Conservation (phyloP, 1,284 basidiomycete genomes). For the Marasmius tenuissimus region DNA sequence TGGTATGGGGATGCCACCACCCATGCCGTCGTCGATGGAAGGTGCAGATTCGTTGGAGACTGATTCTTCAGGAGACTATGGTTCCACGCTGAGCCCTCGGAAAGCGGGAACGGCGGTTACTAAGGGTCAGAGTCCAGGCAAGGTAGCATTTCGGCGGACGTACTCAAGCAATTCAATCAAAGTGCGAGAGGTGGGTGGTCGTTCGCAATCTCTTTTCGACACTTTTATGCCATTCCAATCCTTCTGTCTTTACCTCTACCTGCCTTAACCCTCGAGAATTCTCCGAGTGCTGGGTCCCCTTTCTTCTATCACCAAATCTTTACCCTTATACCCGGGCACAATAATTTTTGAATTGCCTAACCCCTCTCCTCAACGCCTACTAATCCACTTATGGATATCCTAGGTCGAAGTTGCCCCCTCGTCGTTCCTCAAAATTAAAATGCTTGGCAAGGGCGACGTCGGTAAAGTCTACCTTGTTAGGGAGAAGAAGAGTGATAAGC, state of each 20-base stretch:
- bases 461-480: slow-evolving; percentile 94
- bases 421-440: slow-evolving; percentile 93
- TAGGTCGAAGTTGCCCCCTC: slow-evolving; percentile 89
- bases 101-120: slow-evolving; percentile 47
- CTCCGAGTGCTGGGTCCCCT: too few relatives aligned
- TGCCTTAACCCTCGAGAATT: too few relatives aligned
- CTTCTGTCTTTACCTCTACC: too few relatives aligned
- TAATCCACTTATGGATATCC: slow-evolving; percentile 9
- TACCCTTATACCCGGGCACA: too few relatives aligned
- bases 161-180: slow-evolving; percentile 99
- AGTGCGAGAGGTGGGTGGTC: slow-evolving; percentile 71
- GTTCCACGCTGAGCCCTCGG: slow-evolving; percentile 27
- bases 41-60: slow-evolving; percentile 72
- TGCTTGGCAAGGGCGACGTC: slow-evolving; percentile 95
- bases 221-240: too few relatives aligned
- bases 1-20: slow-evolving; percentile 30
- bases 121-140: slow-evolving; percentile 49
- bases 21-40: slow-evolving; percentile 55
- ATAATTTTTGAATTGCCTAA: not conserved
- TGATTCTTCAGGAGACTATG: slow-evolving; percentile 68
- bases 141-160: slow-evolving; percentile 84
- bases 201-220: too few relatives aligned
- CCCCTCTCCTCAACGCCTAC: not conserved
- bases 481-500: slow-evolving; percentile 92
- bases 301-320: too few relatives aligned